Base-by-base conservation (phyloP, 768 basidiomycete genomes). In the Boletus barrowsii region DNA sequence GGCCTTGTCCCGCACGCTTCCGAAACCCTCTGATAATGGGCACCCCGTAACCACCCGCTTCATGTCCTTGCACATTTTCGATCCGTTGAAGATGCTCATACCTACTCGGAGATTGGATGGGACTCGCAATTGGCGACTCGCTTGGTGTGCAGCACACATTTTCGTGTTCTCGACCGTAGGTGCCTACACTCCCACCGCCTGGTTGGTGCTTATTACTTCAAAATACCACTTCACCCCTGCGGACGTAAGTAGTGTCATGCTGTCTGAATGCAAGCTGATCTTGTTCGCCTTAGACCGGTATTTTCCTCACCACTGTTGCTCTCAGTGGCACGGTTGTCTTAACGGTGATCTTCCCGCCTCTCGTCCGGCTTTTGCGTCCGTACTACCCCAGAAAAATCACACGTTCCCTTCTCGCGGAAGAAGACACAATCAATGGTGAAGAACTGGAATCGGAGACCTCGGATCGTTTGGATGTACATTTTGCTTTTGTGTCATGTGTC, bases 381-480 rank as follows among this genome's bases (percentile, higher is more conserved):
- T 54, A 66, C 15, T 72, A 70, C 14, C 33, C 13, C 6, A 56
- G 56, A 33, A 15, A 15, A 17, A 37, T 20, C 9, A 8, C 5
- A 10, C 20, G 13, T 18, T 18, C 43, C 10, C 18, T 9, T 32
- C 20, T 44, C 5, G 29, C 15, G 8, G 37, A 56, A 35, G 48
- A 55, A 40, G 41, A 40, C n/a, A 15, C 14, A 2, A 1, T 2
- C 20, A 17, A 51, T 17, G 10, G 13, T 9, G 48, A 46, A 18
- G 42, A 36, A 33, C 17, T 8, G 14, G 52, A 39, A 43, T 10
- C 17, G 11, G 51, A 49, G 26, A 61, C 66, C 1, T 61, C 68
- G 0, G 72, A 73, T 52, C 59, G 20, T 10, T 50, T 73, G 18
- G 66, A 73, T 37, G 59, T 69, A 15, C 68, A 73, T 46, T 24